Evolutionary conservation across 805 yeast genomes (phyloP), one percentile per base, ranked within the genome.

Genomic region (Ogataea naganishii): DNA sequence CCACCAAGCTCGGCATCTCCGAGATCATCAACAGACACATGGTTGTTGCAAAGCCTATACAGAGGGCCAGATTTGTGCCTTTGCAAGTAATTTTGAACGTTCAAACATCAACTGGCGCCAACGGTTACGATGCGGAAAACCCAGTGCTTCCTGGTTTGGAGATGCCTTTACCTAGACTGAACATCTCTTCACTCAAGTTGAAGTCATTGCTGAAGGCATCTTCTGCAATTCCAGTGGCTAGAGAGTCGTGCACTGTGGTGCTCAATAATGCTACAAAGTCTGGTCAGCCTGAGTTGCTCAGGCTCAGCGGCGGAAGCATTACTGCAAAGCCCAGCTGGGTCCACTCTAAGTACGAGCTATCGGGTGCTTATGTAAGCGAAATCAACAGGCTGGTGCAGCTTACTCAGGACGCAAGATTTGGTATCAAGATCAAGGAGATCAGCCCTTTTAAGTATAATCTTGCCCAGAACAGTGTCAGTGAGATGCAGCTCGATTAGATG

Each of bases 1-100:
- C 72, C 13, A 66, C 74, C 37, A 74, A 79, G 58, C 66, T 86
- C 36, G 96, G 96, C 20, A 64, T 85, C 49, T 60, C 71, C 30
- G 97, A 88, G 62, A 69, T 85, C 41, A 55, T 73, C 13, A 88
- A 88, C 56, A 77, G 86, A 49, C 85, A 79, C 53, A 63, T 88
- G 46, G 73, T 83, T 38, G 77, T 78, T 29, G 64, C 82, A 14
- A 77, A 73, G 49, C 86, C 92, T 30, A 73, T 84, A 32, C 75
- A 72, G 51, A 58, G 73, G 26, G 84, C 81, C 28, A 73, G 76
- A 53, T 81, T 80, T 54, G 60, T 83, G 29, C 89, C 95, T 27
- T 66, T 82, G 51, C 69, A 68, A 40, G 66, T 66, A 35, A 68
- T 83, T 31, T 64, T 81, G 38, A 72, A 73, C 32, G 56, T 73